Evolutionary conservation across 331 rosid genomes (phyloP).

Genomic region (Malus hybrid): DNA sequence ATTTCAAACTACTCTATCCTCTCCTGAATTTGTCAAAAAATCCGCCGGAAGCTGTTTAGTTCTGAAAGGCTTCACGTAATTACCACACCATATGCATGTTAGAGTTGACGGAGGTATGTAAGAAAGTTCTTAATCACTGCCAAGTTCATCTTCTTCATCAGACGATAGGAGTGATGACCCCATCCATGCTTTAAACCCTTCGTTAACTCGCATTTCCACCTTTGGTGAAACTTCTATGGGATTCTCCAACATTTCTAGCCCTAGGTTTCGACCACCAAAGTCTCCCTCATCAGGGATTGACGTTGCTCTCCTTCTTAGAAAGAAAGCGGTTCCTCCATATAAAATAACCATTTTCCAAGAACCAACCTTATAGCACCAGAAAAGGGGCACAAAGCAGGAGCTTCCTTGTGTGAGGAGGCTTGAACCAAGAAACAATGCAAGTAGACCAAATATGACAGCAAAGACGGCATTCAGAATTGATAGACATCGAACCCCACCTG

Average conservation of each 20-base stretch:
- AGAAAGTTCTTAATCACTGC: constrained; percentile 46
- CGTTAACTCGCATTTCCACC: constrained; percentile 71
- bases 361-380: constrained; percentile 86
- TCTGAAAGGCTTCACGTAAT: constrained; percentile 12
- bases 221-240: constrained; percentile 72
- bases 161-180: constrained; percentile 91
- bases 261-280: constrained; percentile 49
- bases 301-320: constrained; percentile 68
- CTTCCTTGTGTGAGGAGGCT: constrained; percentile 78
- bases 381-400: constrained; percentile 76
- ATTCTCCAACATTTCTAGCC: constrained; percentile 89
- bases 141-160: constrained; percentile 86
- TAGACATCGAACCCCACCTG: constrained; percentile 94
- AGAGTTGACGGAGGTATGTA: constrained; percentile 27
- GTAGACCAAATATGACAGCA: constrained; percentile 74
- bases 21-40: constrained; percentile 20
- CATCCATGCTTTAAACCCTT: constrained; percentile 97
- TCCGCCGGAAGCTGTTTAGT: constrained; percentile 15
- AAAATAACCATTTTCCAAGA: constrained; percentile 78
- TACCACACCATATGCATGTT: constrained; percentile 37
- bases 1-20: constrained; percentile 5
- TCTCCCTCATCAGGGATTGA: constrained; percentile 63
- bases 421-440: constrained; percentile 89
- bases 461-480: constrained; percentile 69
- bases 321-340: constrained; percentile 81